A percentile compares a stretch with the other conserved stretches of the same genome.
Conservation (phyloP, 169 alveolate genomes). For the Plasmodium fragile region DNA sequence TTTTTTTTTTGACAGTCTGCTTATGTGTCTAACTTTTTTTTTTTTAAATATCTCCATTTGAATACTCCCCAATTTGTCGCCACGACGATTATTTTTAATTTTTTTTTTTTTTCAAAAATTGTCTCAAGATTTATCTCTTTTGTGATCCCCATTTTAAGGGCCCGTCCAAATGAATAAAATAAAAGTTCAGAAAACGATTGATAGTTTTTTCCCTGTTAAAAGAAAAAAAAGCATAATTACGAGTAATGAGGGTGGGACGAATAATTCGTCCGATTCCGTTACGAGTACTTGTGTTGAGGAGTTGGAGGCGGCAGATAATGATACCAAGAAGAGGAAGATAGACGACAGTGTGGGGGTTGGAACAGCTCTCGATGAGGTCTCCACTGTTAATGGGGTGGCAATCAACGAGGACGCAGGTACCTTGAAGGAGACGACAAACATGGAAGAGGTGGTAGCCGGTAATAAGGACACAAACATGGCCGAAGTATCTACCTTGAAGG, state of each 20-base stretch:
- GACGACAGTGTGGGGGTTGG: background rate
- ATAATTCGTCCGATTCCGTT: conserved; percentile 1
- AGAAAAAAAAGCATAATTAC: conserved; percentile 20
- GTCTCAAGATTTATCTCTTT: background rate
- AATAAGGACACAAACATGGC: background rate
- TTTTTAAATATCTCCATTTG: background rate
- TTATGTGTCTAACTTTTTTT: background rate
- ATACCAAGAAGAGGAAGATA: conserved; percentile 24
- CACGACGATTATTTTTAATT: background rate
- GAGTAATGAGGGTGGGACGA: background rate
- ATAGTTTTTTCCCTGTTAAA: conserved; percentile 39
- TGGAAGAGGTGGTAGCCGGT: background rate
- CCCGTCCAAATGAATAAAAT: conserved; percentile 28
- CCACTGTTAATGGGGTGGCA: background rate
- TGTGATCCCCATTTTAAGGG: background rate
- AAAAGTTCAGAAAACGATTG: conserved; percentile 67
- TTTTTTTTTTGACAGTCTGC: background rate
- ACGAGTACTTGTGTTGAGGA: conserved; percentile 12
- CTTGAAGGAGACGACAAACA: background rate
- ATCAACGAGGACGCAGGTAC: background rate
- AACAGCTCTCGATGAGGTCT: background rate
- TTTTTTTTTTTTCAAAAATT: background rate
- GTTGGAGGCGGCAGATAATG: conserved; percentile 11
- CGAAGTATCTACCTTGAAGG: background rate
- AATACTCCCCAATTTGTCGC: background rate